phyloP scores from a whole-genome alignment of 805 yeast species.

The Yarrowia osloensis region DNA sequence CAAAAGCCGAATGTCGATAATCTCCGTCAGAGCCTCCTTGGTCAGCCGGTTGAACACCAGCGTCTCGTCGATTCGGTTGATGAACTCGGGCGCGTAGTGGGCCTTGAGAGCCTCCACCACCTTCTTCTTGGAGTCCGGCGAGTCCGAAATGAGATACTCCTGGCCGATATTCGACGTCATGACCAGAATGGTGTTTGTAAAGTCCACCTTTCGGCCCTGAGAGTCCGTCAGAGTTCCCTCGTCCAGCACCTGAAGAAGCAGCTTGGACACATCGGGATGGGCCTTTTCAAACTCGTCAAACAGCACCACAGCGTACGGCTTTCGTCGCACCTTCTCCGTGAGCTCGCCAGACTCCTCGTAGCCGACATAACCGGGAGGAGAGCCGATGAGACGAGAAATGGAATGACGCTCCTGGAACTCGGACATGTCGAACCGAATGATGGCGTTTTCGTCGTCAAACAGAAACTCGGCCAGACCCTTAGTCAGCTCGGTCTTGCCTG shows the following conservation, averaged over 20 bases:
- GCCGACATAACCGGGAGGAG: slow-evolving; percentile 98
- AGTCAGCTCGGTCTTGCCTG: slow-evolving; percentile 96
- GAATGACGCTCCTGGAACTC: slow-evolving; percentile 96
- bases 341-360: slow-evolving; percentile 92
- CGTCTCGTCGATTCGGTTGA: slow-evolving; percentile 93
- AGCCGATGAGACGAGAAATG: slow-evolving; percentile 87
- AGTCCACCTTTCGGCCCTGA: slow-evolving; percentile 91
- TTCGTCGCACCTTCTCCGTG: slow-evolving; percentile 93
- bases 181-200: slow-evolving; percentile 90
- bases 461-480: slow-evolving; percentile 89
- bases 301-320: slow-evolving; percentile 88
- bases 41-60: slow-evolving; percentile 89
- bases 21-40: slow-evolving; percentile 67
- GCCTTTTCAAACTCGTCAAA: slow-evolving; percentile 98
- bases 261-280: slow-evolving; percentile 90
- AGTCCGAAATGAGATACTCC: slow-evolving; percentile 74
- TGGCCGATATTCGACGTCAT: slow-evolving; percentile 98
- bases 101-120: slow-evolving; percentile 70
- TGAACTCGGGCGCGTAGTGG: slow-evolving; percentile 89
- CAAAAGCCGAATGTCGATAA: slow-evolving; percentile 78
- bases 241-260: slow-evolving; percentile 86
- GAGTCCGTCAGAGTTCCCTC: slow-evolving; percentile 95
- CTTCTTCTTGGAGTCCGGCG: slow-evolving; percentile 52
- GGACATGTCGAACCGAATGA: slow-evolving; percentile 94
- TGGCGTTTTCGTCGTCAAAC: slow-evolving; percentile 84